These are phyloP conservation scores for Sporodiniella umbellata DNA, from an alignment of 371 early-diverging fungal genomes.

Conservation along the genomic window DNA sequence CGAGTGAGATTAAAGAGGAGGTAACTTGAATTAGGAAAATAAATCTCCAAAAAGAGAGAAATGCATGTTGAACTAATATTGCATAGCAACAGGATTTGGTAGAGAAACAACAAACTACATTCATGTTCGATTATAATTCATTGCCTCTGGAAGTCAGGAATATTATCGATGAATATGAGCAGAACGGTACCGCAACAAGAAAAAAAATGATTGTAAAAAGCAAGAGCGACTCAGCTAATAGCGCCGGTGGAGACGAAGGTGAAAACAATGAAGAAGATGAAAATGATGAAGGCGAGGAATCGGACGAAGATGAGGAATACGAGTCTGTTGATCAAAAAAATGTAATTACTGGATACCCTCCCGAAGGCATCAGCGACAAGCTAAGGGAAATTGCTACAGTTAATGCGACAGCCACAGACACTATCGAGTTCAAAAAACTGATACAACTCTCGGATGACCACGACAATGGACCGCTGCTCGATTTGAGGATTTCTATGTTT, in stretches of 20 bases:
- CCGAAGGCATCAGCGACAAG: not conserved
- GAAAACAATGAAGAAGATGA: conserved; percentile 12
- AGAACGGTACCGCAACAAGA: conserved; percentile 11
- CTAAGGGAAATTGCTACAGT: conserved; percentile 12
- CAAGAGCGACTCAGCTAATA: too few species aligned
- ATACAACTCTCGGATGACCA: conserved; percentile 3
- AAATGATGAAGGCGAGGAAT: conserved; percentile 6
- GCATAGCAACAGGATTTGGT: not conserved
- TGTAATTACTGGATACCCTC: not conserved
- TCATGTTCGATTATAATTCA: conserved; percentile 31
- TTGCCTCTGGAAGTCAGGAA: conserved; percentile 26
- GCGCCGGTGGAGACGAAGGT: conserved; percentile 6
- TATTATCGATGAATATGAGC: conserved; percentile 18
- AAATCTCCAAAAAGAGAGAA: too few species aligned
- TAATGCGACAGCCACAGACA: conserved; percentile 1
- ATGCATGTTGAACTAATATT: too few species aligned
- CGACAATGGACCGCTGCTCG: conserved; percentile 21
- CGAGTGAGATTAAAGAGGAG: not conserved
- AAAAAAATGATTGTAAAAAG: conserved; percentile 4
- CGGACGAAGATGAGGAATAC: conserved; percentile 6
- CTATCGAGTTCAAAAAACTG: conserved; percentile 17
- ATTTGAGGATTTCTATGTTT: conserved; percentile 36
- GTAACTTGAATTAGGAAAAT: too few species aligned
- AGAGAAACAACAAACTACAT: not conserved
- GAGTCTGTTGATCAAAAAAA: not conserved